Percentiles rank a stretch among this genome's conserved stretches.
phyloP scores from a whole-genome alignment of 2,329 filamentous ascomycete species.

The Pseudocercospora fuligena region DNA sequence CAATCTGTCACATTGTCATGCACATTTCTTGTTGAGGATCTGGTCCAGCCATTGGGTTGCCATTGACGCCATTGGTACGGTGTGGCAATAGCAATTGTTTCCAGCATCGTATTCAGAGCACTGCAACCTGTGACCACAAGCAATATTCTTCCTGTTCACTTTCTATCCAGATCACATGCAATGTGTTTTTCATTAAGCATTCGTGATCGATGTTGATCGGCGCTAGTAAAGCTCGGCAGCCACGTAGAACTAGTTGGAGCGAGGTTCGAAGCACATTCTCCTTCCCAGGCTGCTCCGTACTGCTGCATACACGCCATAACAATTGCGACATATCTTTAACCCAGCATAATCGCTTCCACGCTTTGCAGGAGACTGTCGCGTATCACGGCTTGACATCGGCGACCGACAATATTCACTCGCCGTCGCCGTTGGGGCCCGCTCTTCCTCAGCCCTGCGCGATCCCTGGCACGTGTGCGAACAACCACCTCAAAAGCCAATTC shows the following conservation, averaged over 20 bases:
- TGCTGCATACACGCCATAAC: background rate
- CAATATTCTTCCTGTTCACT: background rate
- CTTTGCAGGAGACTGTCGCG: background rate
- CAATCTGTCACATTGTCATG: background rate
- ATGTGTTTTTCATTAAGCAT: background rate
- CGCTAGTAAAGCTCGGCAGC: constrained; percentile 7
- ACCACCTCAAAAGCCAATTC: constrained; percentile 11
- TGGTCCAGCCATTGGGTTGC: background rate
- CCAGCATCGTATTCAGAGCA: background rate
- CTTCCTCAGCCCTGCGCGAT: constrained; percentile 6
- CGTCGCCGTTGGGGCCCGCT: constrained; percentile 5
- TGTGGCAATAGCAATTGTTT: background rate
- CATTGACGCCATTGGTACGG: background rate
- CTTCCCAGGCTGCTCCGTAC: background rate
- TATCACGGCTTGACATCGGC: constrained; percentile 1
- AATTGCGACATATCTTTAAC: background rate
- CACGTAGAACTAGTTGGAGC: background rate
- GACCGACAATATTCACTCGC: constrained; percentile 3
- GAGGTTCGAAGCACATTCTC: background rate
- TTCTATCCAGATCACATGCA: background rate
- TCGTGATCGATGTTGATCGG: background rate
- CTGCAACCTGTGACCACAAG: background rate
- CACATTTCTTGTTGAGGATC: background rate
- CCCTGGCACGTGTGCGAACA: constrained; percentile 11
- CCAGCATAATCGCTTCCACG: background rate